Evolutionary conservation across 208 protist species (phyloP).

Genomic region (Leishmania guyanensis): DNA sequence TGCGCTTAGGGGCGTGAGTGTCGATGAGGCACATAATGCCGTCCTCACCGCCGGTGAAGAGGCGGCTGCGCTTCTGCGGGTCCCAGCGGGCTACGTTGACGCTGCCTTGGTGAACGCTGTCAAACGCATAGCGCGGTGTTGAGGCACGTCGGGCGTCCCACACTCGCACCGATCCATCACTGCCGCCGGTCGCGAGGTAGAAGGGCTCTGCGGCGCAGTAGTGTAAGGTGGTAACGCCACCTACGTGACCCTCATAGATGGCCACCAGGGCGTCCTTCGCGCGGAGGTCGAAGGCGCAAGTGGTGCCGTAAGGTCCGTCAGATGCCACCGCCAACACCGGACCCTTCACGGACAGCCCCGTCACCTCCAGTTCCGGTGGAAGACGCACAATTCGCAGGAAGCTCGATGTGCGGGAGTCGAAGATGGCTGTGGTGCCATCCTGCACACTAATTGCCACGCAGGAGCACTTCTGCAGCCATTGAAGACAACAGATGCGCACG

Average conservation of each 20-base stretch:
- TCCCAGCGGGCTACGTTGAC: constrained; percentile 72
- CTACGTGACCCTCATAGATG: constrained; percentile 62
- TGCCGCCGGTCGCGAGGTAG: constrained; percentile 76
- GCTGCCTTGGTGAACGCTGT: constrained; percentile 56
- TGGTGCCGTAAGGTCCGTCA: constrained; percentile 36
- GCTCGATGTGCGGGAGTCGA: constrained; percentile 59
- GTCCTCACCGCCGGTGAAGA: constrained; percentile 77
- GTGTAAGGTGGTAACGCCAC: constrained; percentile 48
- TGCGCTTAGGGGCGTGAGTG: constrained; percentile 56
- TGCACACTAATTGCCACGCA: constrained; percentile 69
- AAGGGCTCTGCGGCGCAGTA: constrained; percentile 81
- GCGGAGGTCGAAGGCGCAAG: constrained; percentile 79
- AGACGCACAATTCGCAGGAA: constrained; percentile 72
- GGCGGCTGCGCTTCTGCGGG: constrained; percentile 64
- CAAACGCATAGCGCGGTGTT: constrained; percentile 68
- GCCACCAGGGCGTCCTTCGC: constrained; percentile 66
- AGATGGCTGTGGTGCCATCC: constrained; percentile 70
- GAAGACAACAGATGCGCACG: constrained; percentile 51
- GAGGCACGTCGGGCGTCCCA: constrained; percentile 71
- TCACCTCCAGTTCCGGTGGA: constrained; percentile 41
- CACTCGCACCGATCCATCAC: constrained; percentile 63
- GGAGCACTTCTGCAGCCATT: constrained; percentile 80
- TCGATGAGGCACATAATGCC: constrained; percentile 68
- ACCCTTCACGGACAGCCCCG: constrained; percentile 68
- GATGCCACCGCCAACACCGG: constrained; percentile 69